Percentiles rank a stretch among this genome's conserved stretches.
Evolutionary conservation across 202 grass and related monocot species (phyloP).

Genomic region (Schoenoplectus triqueter): DNA sequence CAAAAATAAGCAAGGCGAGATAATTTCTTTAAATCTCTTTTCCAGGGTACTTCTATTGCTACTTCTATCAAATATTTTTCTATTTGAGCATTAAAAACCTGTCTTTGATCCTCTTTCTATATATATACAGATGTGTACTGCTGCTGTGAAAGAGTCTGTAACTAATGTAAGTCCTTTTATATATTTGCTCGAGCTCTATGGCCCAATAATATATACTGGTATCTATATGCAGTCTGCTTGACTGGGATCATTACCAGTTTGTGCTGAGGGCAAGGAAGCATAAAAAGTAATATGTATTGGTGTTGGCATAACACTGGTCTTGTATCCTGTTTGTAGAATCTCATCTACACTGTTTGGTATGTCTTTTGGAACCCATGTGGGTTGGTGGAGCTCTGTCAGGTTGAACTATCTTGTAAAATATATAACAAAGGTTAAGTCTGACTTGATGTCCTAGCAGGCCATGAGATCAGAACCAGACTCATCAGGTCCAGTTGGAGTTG

Average conservation of each 20-base stretch:
- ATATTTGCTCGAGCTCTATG: neutral
- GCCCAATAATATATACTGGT: neutral
- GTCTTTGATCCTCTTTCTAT: conserved; percentile 40
- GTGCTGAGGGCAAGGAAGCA: neutral
- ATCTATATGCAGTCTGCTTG: neutral
- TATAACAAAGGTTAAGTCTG: neutral
- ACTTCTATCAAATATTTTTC: conserved; percentile 35
- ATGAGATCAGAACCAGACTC: conserved; percentile 12
- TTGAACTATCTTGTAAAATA: neutral
- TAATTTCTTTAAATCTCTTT: conserved; percentile 54
- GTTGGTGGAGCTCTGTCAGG: too few relatives aligned
- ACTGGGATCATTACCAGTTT: neutral
- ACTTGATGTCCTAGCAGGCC: neutral
- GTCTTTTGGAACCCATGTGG: too few relatives aligned
- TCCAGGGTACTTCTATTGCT: conserved; percentile 52
- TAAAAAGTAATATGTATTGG: neutral
- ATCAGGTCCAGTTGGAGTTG: neutral
- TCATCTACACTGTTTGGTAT: too few relatives aligned
- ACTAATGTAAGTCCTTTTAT: conserved; percentile 68
- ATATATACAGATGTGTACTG: conserved; percentile 81
- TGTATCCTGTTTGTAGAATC: neutral
- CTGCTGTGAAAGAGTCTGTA: conserved; percentile 80
- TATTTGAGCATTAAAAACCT: conserved; percentile 22
- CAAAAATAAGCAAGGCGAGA: conserved; percentile 44
- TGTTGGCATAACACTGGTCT: neutral